Conservation (phyloP, 495 filamentous ascomycete species). For the Lasiosphaeria ovina region DNA sequence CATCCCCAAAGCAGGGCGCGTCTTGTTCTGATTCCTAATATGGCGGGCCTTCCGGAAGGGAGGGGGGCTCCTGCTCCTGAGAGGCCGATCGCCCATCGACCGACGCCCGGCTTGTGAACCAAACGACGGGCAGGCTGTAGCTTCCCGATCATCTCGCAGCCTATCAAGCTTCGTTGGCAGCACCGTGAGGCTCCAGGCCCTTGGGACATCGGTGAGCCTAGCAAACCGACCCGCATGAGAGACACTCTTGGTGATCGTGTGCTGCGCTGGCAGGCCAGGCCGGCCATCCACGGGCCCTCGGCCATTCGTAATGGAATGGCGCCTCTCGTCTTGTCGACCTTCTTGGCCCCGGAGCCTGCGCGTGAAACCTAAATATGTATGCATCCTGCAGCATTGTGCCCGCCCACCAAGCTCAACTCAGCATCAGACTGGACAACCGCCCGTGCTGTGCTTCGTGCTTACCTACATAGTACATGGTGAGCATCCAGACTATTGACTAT, state of each 20-base stretch:
- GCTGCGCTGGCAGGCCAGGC: conserved; percentile 6
- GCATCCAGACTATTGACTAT: conserved; percentile 1
- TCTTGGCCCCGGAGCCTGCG: conserved; percentile 9
- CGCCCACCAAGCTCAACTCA: conserved; percentile 22
- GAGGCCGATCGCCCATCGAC: conserved; percentile 20
- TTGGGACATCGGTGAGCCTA: conserved; percentile 17
- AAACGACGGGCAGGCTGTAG: conserved; percentile 11
- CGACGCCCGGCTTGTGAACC: conserved; percentile 25
- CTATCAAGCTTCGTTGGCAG: conserved; percentile 12
- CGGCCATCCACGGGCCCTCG: neutral
- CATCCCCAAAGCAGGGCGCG: conserved; percentile 20
- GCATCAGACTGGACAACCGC: conserved; percentile 13
- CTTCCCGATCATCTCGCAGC: conserved; percentile 17
- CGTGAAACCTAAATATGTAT: conserved; percentile 17
- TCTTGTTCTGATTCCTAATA: conserved; percentile 12
- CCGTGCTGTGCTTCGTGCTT: conserved; percentile 2
- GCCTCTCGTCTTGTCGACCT: conserved; percentile 1
- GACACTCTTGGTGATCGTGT: conserved; percentile 5
- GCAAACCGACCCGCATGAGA: conserved; percentile 3
- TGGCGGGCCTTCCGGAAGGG: neutral
- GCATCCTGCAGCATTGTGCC: conserved; percentile 26
- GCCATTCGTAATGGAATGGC: conserved; percentile 1
- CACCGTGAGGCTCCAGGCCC: conserved; percentile 21
- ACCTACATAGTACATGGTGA: neutral
- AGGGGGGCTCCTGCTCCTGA: conserved; percentile 3